Conservation (phyloP, 1,284 basidiomycete genomes). For the Cyathus olla region DNA sequence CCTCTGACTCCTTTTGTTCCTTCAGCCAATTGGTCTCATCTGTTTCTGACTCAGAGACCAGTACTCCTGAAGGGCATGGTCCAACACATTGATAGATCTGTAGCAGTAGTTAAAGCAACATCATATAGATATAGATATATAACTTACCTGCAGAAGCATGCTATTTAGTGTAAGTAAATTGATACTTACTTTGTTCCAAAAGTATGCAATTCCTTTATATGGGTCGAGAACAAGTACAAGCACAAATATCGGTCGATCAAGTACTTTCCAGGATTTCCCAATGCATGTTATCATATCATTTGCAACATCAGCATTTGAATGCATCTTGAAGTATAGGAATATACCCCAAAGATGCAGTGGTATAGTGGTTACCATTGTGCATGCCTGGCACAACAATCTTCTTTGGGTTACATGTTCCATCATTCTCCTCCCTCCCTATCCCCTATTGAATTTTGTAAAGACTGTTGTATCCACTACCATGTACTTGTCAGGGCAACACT, state of each 20-base stretch:
- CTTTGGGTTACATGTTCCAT: too few relatives aligned
- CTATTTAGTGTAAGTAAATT: slow-evolving; percentile 25
- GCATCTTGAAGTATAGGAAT: slow-evolving; percentile 32
- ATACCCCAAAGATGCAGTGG: too few relatives aligned
- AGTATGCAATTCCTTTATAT: slow-evolving; percentile 26
- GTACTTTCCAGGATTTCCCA: slow-evolving; percentile 31
- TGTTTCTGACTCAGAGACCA: slow-evolving; percentile 10
- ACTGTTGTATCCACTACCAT: too few relatives aligned
- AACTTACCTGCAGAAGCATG: slow-evolving; percentile 22
- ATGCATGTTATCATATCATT: slow-evolving; percentile 27
- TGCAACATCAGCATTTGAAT: slow-evolving; percentile 20
- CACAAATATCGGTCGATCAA: slow-evolving; percentile 30
- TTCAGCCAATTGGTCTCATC: background rate
- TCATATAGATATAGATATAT: slow-evolving; percentile 1
- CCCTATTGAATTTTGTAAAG: too few relatives aligned
- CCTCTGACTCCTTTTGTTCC: slow-evolving; percentile 17
- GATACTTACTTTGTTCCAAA: slow-evolving; percentile 29
- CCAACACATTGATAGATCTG: slow-evolving; percentile 26
- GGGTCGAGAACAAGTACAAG: slow-evolving; percentile 30
- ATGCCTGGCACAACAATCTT: too few relatives aligned
- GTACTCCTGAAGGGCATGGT: slow-evolving; percentile 10
- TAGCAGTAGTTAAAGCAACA: background rate
- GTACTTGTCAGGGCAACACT: too few relatives aligned
- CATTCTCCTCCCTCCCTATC: too few relatives aligned
- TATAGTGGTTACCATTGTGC: too few relatives aligned